A percentile compares a stretch with the other conserved stretches of the same genome.
Evolutionary conservation across 345 rosid species (phyloP).

Genomic region (Rhizophora mangle): DNA sequence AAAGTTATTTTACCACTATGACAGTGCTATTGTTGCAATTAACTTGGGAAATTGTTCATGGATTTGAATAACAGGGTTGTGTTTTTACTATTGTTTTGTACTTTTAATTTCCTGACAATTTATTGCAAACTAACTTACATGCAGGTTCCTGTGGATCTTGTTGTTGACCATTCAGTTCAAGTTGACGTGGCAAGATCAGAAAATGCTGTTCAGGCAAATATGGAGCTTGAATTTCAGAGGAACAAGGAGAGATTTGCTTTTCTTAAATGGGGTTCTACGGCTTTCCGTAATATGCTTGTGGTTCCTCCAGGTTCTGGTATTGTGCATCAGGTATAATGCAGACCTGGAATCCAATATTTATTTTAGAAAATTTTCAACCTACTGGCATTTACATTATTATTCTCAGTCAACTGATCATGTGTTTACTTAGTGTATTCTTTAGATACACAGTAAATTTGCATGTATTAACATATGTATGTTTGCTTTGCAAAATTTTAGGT

Average conservation of each 20-base stretch:
- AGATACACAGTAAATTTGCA: too few relatives aligned
- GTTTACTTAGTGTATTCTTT: not conserved
- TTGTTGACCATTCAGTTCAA: conserved; percentile 97
- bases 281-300: conserved; percentile 93
- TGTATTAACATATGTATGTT: too few relatives aligned
- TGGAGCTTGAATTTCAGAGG: conserved; percentile 94
- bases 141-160: conserved; percentile 96
- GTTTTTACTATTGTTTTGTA: not conserved
- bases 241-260: conserved; percentile 96
- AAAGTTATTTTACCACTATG: too few relatives aligned
- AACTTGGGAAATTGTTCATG: not conserved
- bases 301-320: conserved; percentile 99
- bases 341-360: not conserved
- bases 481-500: conserved; percentile 14
- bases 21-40: too few relatives aligned
- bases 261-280: conserved; percentile 95
- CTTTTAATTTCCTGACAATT: not conserved
- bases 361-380: not conserved
- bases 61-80: not conserved
- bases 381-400: not conserved
- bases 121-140: conserved; percentile 9
- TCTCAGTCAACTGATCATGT: not conserved
- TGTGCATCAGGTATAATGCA: conserved; percentile 80
- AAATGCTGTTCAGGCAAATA: conserved; percentile 95
- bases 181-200: conserved; percentile 94